Evolutionary conservation across 1,284 basidiomycete species (phyloP).

Genomic region (Tilletia indica): DNA sequence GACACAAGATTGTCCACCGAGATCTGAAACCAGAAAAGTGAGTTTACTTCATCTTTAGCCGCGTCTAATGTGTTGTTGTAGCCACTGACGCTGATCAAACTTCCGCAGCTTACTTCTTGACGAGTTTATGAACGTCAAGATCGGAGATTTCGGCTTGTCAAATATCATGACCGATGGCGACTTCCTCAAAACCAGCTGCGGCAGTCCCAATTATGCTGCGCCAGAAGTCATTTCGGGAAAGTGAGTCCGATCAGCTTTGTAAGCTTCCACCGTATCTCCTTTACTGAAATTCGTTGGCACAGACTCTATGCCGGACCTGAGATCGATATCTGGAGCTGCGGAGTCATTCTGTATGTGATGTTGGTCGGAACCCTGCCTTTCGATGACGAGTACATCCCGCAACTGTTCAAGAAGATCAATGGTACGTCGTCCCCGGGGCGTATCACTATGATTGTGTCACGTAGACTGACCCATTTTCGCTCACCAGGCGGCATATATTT

Average conservation of each 20-base stretch:
- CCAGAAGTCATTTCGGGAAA: conserved; percentile 54
- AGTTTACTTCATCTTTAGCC: neutral
- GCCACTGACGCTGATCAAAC: no score
- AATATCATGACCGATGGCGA: conserved; percentile 56
- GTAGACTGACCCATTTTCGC: neutral
- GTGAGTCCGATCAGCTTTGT: conserved; percentile 9
- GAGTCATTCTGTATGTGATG: conserved; percentile 56
- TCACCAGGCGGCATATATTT: conserved; percentile 47
- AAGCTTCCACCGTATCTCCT: neutral
- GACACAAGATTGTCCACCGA: conserved; percentile 54
- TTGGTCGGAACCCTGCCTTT: conserved; percentile 53
- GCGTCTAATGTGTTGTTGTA: neutral
- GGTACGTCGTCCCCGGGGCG: conserved; percentile 9
- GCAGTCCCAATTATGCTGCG: conserved; percentile 55
- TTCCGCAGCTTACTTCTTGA: conserved; percentile 41
- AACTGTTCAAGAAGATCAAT: conserved; percentile 56
- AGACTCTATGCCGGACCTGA: conserved; percentile 54
- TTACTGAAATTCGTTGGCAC: neutral
- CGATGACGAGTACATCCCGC: conserved; percentile 55
- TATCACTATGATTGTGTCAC: neutral
- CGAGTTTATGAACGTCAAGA: conserved; percentile 54
- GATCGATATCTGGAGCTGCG: conserved; percentile 56
- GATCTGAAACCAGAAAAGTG: conserved; percentile 54
- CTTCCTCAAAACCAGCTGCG: conserved; percentile 55
- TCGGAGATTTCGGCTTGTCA: conserved; percentile 55